These are phyloP conservation scores for Trichosporon sp. DNA, from an alignment of 1,284 basidiomycete species.

Conservation along the genomic window DNA sequence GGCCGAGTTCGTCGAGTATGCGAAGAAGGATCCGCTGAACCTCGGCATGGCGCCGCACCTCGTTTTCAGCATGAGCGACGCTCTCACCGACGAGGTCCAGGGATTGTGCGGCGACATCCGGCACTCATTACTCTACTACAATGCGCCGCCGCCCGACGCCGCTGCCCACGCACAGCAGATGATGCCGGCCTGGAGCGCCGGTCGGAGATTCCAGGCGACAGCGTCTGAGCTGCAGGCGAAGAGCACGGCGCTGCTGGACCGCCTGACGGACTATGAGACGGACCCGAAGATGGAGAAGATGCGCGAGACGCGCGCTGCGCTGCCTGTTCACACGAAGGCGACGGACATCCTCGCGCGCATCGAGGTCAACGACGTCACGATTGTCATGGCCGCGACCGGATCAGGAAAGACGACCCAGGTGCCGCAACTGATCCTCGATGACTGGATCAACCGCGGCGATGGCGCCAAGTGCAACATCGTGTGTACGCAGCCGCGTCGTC, in stretches of 20 bases:
- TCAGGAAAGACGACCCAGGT: slow-evolving; percentile 96
- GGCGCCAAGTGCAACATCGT: slow-evolving; percentile 86
- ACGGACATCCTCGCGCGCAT: slow-evolving; percentile 66
- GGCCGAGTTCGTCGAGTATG: slow-evolving; percentile 57
- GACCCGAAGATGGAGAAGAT: slow-evolving; percentile 63
- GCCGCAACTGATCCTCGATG: slow-evolving; percentile 85
- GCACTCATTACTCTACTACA: slow-evolving; percentile 53
- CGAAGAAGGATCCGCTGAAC: slow-evolving; percentile 38
- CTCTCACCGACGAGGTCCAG: slow-evolving; percentile 67
- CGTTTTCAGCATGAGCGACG: slow-evolving; percentile 62
- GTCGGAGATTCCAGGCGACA: slow-evolving; percentile 23
- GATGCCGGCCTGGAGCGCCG: slow-evolving; percentile 28
- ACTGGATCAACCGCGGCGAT: slow-evolving; percentile 68
- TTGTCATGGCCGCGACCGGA: slow-evolving; percentile 91
- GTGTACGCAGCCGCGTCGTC: slow-evolving; percentile 86
- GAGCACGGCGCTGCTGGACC: slow-evolving; percentile 57
- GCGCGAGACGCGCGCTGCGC: slow-evolving; percentile 59
- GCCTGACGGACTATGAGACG: slow-evolving; percentile 59
- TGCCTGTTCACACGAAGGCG: slow-evolving; percentile 69
- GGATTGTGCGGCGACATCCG: slow-evolving; percentile 67
- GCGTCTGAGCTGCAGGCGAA: slow-evolving; percentile 52
- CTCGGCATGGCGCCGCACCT: slow-evolving; percentile 65
- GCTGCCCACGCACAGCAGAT: slow-evolving; percentile 23
- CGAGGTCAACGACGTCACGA: slow-evolving; percentile 74
- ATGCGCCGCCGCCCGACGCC: slow-evolving; percentile 37